Evolutionary conservation across 371 early-diverging fungal genomes (phyloP), one percentile per base, ranked within the genome.

Genomic region (Lichtheimia corymbifera): DNA sequence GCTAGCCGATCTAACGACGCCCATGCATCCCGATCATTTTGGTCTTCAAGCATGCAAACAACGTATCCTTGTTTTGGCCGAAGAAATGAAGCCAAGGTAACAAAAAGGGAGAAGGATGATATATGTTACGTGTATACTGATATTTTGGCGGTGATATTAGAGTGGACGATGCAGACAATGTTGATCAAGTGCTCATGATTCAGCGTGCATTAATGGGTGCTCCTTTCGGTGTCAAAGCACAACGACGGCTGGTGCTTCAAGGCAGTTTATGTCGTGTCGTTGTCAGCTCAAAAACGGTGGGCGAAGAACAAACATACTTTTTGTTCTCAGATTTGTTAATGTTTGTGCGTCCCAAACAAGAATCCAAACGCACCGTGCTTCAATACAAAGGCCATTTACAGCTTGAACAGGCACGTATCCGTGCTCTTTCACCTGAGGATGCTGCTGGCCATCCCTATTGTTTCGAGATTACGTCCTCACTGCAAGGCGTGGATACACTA

Each of bases 271-370:
- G 67, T 3, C 73, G 75, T 4, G 65, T 58, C 49, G 58, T 63
- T 20, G 45, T 28, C 52, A 53, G 47, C 12, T 61, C 53, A 50
- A 52, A 69, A 41, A 64, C 72, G 9, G 30, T 59, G 30, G 62
- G 61, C 2, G 80, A 76, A 61, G 69, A 69, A 12, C 66, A 67
- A 13, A 53, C 66, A 5, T 75, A 70, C 43, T 63, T 77, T 44
- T 55, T 80, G 13, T 80, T 77, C 61, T 71, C 69, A 18, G 80
- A 80, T 55, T 65, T 80, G 9, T 61, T 80, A 3, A 70, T 70
- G 2, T 68, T 70, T 55, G 79, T 66, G 1, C 66, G 66, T 51
- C 58, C 65, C 15, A 71, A 73, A 53, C 61, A 69, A 47, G 63
- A 67, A 13, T 49, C 47, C 24, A 53, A 58, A 24, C 53, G 58